Base-by-base conservation (phyloP, 768 basidiomycete genomes). In the Phylloporus arenicola region DNA sequence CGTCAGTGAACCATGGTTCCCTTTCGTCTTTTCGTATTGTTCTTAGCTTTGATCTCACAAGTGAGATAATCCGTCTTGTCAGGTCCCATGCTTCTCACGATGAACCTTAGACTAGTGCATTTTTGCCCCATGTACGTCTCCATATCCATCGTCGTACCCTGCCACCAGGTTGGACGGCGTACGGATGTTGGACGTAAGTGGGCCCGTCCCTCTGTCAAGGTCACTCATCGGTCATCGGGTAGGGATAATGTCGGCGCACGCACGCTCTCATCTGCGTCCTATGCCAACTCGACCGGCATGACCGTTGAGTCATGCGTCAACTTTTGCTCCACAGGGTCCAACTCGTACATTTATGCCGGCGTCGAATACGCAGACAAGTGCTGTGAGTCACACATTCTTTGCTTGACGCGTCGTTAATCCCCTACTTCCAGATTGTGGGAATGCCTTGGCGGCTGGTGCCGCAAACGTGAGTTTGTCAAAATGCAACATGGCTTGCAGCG, bases 361-460 rank as follows among this genome's bases (percentile, higher is more conserved):
- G 74, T 81, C 16, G 87, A 89, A 66, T 88, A 75, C 54, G 77
- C 73, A 19, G 70, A 76, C 52, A 78, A 84, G 64, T 85, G 82
- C 68, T 84, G 83, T 83, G 64, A 51, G 77, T 60, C 40, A n/a
- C 44, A 22, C 22, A 12, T 52, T 50, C 34, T 50, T 43, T n/a
- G 8, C 17, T 24, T 31, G 2, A 1, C 12, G 25, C n/a, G 1
- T 45, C n/a, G 11, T 34, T 56, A 5, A 60, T n/a, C 30, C 19
- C 13, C 11, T 16, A 14, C 12, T 39, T 11, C 3, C 40, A 88
- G 86, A 84, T 62, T 89, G 86, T 57, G 85, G 79, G 44, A 78
- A 86, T 57, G 58, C 53, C 29, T 68, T 86, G 27, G 65, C 70
- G 16, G 69, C 75, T 50, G 75, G 73, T 12, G 77, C 72, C 1